Conservation (phyloP, 129 eudicot species). For the Flaveria brownii region DNA sequence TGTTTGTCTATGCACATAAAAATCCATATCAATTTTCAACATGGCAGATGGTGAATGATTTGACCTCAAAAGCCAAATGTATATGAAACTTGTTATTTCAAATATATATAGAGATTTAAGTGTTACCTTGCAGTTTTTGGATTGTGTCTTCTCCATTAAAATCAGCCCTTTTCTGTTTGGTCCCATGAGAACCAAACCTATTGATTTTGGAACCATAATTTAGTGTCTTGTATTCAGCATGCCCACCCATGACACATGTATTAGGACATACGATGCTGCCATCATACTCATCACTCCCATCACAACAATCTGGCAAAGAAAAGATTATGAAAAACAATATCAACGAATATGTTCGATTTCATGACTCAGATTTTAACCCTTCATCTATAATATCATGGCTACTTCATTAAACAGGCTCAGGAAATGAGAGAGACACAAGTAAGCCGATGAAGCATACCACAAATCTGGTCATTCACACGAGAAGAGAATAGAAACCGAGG, state of each 20-base stretch:
- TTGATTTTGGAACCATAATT: slow-evolving; percentile 37
- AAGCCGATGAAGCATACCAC: slow-evolving; percentile 55
- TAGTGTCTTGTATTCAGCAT: slow-evolving; percentile 48
- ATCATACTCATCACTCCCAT: slow-evolving; percentile 98
- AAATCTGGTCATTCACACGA: slow-evolving; percentile 83
- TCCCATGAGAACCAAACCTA: slow-evolving; percentile 30
- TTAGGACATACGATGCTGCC: slow-evolving; percentile 66
- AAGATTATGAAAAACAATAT: neutral
- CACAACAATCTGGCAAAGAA: slow-evolving; percentile 72
- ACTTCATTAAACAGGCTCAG: too few relatives aligned
- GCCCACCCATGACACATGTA: slow-evolving; percentile 90
- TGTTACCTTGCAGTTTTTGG: slow-evolving; percentile 60
- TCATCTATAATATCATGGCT: neutral
- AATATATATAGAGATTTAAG: neutral
- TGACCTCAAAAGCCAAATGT: neutral
- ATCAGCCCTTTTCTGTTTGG: slow-evolving; percentile 33
- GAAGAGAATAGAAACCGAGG: slow-evolving; percentile 88
- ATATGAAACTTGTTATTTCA: neutral
- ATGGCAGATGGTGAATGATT: neutral
- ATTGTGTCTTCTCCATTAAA: slow-evolving; percentile 42
- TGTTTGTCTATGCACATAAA: neutral
- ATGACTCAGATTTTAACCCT: neutral
- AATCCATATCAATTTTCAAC: neutral
- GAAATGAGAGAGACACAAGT: neutral
- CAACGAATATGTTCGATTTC: neutral